Evolutionary conservation across 2,329 filamentous ascomycete genomes (phyloP).

Genomic region (Penicillium corylophilum): DNA sequence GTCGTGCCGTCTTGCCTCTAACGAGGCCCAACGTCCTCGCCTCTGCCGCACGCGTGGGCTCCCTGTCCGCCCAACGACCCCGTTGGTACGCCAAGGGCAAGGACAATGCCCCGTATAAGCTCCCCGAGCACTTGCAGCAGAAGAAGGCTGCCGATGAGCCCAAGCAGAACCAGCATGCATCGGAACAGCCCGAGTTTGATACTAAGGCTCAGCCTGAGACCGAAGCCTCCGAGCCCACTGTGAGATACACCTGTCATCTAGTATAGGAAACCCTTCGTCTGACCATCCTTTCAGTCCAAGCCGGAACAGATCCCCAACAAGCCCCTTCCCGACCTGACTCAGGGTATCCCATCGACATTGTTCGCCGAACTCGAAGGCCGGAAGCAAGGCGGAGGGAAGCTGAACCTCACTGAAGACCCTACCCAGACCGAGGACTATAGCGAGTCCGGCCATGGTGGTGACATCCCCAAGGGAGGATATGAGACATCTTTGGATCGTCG

Average conservation of each 20-base stretch:
- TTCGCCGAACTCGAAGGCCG: conserved; percentile 66
- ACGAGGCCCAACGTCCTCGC: conserved; percentile 42
- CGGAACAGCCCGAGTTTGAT: conserved; percentile 42
- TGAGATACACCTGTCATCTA: conserved; percentile 13
- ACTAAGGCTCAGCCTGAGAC: conserved; percentile 33
- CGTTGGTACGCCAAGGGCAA: conserved; percentile 43
- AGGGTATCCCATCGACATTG: conserved; percentile 89
- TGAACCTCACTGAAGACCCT: conserved; percentile 57
- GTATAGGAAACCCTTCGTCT: conserved; percentile 4
- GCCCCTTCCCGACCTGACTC: conserved; percentile 85
- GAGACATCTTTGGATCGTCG: conserved; percentile 86
- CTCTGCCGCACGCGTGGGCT: conserved; percentile 35
- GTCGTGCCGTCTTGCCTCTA: conserved; percentile 46
- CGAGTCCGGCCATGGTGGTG: conserved; percentile 51
- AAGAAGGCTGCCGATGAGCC: conserved; percentile 25
- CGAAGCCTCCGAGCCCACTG: conserved; percentile 30
- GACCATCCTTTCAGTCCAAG: conserved; percentile 32
- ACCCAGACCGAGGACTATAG: conserved; percentile 45
- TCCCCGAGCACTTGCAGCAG: conserved; percentile 29
- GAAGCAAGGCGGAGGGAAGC: conserved; percentile 35
- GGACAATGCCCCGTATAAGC: conserved; percentile 34
- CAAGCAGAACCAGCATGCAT: conserved; percentile 28
- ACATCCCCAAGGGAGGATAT: conserved; percentile 75
- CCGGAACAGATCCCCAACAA: conserved; percentile 50
- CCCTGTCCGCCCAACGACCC: conserved; percentile 32